These are phyloP conservation scores for Exophiala calicioides DNA, from an alignment of 2,329 filamentous ascomycete genomes.

Conservation along the genomic window DNA sequence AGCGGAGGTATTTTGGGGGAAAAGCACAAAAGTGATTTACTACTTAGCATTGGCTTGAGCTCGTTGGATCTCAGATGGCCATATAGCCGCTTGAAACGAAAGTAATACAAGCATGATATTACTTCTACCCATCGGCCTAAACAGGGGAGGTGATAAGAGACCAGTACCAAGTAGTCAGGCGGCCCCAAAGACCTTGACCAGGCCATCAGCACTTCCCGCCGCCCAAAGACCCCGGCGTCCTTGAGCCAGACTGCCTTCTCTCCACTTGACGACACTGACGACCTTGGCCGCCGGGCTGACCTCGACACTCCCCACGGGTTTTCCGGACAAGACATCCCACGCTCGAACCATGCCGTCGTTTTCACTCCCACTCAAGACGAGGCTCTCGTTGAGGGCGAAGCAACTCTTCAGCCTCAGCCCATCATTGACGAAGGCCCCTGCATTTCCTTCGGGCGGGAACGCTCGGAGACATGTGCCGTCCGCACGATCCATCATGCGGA, in stretches of 20 bases:
- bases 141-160: background rate
- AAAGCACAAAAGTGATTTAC: no score
- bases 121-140: background rate
- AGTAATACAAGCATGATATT: no score
- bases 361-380: conserved; percentile 81
- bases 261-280: conserved; percentile 31
- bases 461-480: conserved; percentile 72
- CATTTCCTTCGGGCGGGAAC: conserved; percentile 56
- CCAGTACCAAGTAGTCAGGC: conserved; percentile 1
- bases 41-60: no score
- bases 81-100: no score
- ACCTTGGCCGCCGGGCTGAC: conserved; percentile 26
- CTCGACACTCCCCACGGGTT: conserved; percentile 35
- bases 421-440: conserved; percentile 57
- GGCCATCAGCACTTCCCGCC: conserved; percentile 29
- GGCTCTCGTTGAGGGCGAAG: conserved; percentile 73
- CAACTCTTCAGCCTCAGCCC: conserved; percentile 73
- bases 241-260: conserved; percentile 27
- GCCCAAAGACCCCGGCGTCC: conserved; percentile 28
- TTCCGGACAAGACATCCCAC: conserved; percentile 81
- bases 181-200: conserved; percentile 28
- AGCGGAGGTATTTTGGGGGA: no score
- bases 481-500: conserved; percentile 78
- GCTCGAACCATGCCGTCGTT: conserved; percentile 68
- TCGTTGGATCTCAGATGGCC: no score